Evolutionary conservation across 2,329 filamentous ascomycete genomes (phyloP).

Genomic region (Chaetomiaceae sp.): DNA sequence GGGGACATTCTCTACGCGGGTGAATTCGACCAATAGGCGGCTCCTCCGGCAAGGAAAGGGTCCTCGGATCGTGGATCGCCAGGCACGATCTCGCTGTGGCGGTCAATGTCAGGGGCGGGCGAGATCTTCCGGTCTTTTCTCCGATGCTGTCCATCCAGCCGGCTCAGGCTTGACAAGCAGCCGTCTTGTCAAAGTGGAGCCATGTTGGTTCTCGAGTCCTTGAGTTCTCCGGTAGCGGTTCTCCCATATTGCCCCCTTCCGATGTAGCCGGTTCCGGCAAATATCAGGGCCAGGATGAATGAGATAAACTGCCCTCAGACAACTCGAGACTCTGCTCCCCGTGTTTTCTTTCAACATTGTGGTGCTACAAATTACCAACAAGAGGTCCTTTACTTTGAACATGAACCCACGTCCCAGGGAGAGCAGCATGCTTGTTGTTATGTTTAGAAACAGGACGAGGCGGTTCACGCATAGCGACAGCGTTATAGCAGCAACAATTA

Average conservation of each 20-base stretch:
- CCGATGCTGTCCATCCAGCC: not conserved
- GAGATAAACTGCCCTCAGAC: not conserved
- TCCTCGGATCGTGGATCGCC: not conserved
- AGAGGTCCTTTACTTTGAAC: not conserved
- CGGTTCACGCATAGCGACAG: not conserved
- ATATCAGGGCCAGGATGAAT: not conserved
- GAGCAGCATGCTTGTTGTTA: not conserved
- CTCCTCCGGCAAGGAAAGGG: not conserved
- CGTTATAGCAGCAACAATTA: not conserved
- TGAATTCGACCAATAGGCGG: slow-evolving; percentile 31
- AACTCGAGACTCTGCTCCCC: not conserved
- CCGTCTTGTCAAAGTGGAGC: not conserved
- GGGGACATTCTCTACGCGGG: slow-evolving; percentile 45
- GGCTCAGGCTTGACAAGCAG: not conserved
- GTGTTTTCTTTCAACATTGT: not conserved
- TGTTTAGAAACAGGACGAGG: not conserved
- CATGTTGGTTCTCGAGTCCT: not conserved
- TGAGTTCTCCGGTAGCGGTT: not conserved
- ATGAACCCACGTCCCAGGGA: not conserved
- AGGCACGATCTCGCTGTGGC: not conserved
- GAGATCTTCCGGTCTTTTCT: not conserved
- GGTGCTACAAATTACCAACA: not conserved
- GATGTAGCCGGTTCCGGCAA: slow-evolving; percentile 9
- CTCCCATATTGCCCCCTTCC: not conserved
- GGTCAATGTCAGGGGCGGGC: not conserved